A percentile compares a stretch with the other conserved stretches of the same genome.
These are phyloP conservation scores for Lactifluus rugatus DNA, from an alignment of 768 basidiomycete genomes.

Conservation along the genomic window DNA sequence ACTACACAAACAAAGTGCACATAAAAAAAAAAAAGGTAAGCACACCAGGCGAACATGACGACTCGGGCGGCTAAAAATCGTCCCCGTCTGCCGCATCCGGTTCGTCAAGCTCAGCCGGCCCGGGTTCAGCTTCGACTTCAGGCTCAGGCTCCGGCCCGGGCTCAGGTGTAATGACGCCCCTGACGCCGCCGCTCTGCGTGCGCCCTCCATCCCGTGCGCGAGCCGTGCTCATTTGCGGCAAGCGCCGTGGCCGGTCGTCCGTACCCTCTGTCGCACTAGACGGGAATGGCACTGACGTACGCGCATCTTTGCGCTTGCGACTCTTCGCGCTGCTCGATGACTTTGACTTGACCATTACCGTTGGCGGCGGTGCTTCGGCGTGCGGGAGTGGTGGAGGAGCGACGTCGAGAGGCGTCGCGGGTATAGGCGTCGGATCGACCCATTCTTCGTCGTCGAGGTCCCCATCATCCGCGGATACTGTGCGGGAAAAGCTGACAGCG, in stretches of 20 bases:
- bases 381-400: conserved; percentile 2
- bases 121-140: no score
- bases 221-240: conserved; percentile 58
- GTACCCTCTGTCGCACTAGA: conserved; percentile 15
- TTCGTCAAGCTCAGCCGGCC: not conserved
- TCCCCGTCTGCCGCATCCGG: conserved; percentile 24
- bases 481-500: conserved; percentile 26
- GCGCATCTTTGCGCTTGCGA: conserved; percentile 32
- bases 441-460: conserved; percentile 44
- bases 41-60: not conserved
- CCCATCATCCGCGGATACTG: conserved; percentile 29
- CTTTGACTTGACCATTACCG: conserved; percentile 16
- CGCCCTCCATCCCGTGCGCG: conserved; percentile 72
- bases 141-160: not conserved
- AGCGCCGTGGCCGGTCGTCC: conserved; percentile 19
- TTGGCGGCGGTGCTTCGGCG: not conserved
- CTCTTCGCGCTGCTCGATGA: conserved; percentile 28
- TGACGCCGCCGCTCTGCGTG: conserved; percentile 82
- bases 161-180: conserved; percentile 44
- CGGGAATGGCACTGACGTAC: conserved; percentile 21
- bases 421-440: conserved; percentile 55
- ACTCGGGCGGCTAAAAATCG: not conserved
- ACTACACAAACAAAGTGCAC: not conserved
- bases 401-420: conserved; percentile 19
- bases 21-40: not conserved